phyloP scores from a whole-genome alignment of 2,329 filamentous ascomycete species.

The Tolypocladium cylindrosporum region DNA sequence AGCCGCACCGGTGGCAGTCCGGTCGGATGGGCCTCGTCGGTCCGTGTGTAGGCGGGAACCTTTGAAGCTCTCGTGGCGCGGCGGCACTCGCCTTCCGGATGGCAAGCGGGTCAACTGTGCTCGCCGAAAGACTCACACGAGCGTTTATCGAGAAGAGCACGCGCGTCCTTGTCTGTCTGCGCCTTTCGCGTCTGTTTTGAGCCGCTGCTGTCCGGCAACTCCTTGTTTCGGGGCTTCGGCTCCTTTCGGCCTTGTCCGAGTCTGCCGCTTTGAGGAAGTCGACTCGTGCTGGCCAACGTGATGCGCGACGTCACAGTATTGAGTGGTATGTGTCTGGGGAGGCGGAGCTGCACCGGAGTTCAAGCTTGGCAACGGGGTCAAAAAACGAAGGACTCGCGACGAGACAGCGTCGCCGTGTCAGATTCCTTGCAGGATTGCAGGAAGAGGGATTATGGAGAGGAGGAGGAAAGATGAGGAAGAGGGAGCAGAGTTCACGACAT shows the following conservation, averaged over 20 bases:
- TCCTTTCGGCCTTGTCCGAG: neutral
- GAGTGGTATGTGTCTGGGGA: neutral
- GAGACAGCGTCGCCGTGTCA: neutral
- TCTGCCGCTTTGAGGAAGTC: neutral
- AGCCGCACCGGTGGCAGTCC: neutral
- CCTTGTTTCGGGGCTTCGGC: neutral
- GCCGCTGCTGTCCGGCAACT: neutral
- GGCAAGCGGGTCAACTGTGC: neutral
- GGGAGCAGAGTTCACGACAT: neutral
- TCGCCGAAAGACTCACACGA: constrained; percentile 1
- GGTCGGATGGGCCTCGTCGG: neutral
- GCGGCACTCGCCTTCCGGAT: neutral
- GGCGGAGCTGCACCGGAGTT: neutral
- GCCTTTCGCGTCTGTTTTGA: neutral
- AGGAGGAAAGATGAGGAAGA: neutral
- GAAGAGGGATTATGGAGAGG: neutral
- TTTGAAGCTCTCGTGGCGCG: neutral
- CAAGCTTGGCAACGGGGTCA: neutral
- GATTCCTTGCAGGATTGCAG: neutral
- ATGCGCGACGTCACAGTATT: neutral
- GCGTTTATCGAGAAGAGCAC: neutral
- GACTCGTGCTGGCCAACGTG: neutral
- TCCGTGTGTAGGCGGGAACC: neutral
- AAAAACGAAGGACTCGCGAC: neutral
- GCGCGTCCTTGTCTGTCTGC: neutral